Percentiles rank a stretch among this genome's conserved stretches.
Evolutionary conservation across 129 eudicot genomes (phyloP).

Genomic region (Flaveria robusta): DNA sequence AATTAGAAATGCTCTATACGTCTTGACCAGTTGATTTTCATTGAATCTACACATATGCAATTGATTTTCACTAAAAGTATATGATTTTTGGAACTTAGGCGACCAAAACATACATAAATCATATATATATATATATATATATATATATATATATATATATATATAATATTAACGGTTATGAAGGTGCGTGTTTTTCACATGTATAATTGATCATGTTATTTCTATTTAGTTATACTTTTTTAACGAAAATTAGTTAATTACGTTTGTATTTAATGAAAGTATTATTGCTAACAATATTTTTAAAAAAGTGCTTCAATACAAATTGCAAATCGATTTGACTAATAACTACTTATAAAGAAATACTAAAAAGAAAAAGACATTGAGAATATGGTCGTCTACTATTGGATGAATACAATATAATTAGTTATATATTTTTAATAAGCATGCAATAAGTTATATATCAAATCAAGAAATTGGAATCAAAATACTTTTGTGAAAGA

Average conservation of each 20-base stretch:
- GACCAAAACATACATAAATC: background rate
- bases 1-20: no score
- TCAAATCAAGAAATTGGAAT: background rate
- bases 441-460: background rate
- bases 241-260: background rate
- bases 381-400: no score
- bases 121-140: background rate
- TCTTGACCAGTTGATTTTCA: no score
- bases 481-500: constrained; percentile 5
- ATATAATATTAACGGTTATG: background rate
- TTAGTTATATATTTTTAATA: background rate
- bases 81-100: no score
- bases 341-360: no score
- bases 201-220: background rate
- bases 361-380: no score
- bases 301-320: no score
- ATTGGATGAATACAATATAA: background rate
- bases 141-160: background rate
- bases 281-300: no score
- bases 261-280: background rate
- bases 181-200: no score
- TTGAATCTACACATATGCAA: no score
- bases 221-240: background rate
- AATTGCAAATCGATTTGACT: no score
- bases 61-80: no score